Base-by-base conservation (phyloP, 495 filamentous ascomycete species). In the Daldinia decipiens region DNA sequence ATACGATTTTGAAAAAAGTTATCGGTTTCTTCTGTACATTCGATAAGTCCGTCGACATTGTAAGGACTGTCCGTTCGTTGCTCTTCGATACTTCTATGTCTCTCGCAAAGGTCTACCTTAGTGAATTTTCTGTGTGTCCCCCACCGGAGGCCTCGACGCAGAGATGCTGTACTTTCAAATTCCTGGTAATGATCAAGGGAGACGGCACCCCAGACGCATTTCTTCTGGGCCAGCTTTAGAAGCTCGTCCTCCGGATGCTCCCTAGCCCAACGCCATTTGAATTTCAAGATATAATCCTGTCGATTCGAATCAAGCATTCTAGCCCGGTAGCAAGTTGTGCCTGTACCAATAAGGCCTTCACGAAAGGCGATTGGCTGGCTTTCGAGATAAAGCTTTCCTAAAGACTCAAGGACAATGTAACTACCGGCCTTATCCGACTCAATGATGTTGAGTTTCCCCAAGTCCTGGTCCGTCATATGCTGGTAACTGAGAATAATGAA, bases 301-400 rank as follows among this genome's bases (percentile, higher is more conserved):
- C 15, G 38, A 40, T 17, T 17, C 38, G 38, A 40, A 40, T 17
- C 38, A 40, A 9, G 15, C 6, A n/a, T 17, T 40, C 5, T 40
- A 40, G 38, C 38, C 38, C 38, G 38, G 38, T 40, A 40, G 38
- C 38, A 40, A 17, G 38, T 40, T 40, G 38, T 40, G 4, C 38
- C 38, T 0, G 38, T 40, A 13, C 38, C 38, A 40, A 40, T 2
- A 40, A 40, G 38, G 5, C 5, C 38, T 40, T 40, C 15, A 17
- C 38, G 38, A 3, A 4, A 40, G 15, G 38, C 38, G 8, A 40
- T 40, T n/a, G 38, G 38, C 3, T n/a, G 38, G 13, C 38, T 39
- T 39, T 39, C 38, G 38, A 39, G 38, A 39, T n/a, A 39, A n/a
- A 39, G 38, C 38, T 39, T 40, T 40, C 38, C n/a, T 9, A 40